phyloP scores from a whole-genome alignment of 345 rosid genomes.

The Cardamine resedifolia region DNA sequence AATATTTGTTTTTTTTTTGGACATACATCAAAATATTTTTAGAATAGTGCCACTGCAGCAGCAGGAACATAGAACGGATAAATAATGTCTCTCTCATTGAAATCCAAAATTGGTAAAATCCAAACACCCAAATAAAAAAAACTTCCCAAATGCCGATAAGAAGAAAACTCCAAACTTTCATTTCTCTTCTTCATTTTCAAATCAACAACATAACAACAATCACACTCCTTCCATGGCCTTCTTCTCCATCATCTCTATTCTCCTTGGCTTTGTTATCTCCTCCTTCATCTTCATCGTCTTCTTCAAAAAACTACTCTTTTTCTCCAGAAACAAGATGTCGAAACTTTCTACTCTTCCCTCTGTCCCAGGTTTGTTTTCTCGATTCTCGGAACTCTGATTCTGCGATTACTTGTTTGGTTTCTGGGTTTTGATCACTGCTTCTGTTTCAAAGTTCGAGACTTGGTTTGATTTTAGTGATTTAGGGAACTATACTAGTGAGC shows the following conservation, averaged over 20 bases:
- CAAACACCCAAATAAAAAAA: neutral
- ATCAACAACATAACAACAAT: neutral
- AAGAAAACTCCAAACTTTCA: conserved; percentile 24
- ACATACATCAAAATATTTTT: too few relatives aligned
- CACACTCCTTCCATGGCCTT: conserved; percentile 20
- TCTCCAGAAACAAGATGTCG: conserved; percentile 37
- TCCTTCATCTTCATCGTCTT: conserved; percentile 44
- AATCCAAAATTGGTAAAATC: conserved; percentile 7
- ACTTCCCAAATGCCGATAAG: conserved; percentile 15
- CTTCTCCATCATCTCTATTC: conserved; percentile 42
- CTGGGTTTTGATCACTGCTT: neutral
- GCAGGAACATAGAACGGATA: neutral
- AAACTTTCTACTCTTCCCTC: conserved; percentile 46
- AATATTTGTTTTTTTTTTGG: too few relatives aligned
- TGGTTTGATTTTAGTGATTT: neutral
- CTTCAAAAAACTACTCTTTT: conserved; percentile 32
- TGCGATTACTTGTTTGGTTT: neutral
- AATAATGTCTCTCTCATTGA: neutral
- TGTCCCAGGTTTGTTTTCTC: conserved; percentile 52
- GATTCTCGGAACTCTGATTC: neutral
- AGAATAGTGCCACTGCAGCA: neutral
- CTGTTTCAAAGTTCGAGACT: neutral
- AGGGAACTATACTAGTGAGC: conserved; percentile 1
- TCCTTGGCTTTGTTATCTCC: conserved; percentile 45
- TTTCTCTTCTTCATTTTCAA: conserved; percentile 9